Evolutionary conservation across 352 stramenopile species (phyloP).

Genomic region (Bremia lactucae): DNA sequence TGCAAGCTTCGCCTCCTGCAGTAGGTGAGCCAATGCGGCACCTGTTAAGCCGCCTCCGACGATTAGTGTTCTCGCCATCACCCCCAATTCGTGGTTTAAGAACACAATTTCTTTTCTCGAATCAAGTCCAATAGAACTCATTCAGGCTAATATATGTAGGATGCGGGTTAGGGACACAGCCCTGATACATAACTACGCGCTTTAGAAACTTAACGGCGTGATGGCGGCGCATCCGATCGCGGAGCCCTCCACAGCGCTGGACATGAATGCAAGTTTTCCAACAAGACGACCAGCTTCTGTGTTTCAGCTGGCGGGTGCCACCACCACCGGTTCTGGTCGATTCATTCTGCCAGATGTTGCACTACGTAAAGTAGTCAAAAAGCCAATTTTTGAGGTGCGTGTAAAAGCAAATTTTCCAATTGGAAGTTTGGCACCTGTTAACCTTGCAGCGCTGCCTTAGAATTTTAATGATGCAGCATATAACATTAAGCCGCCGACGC

Average conservation of each 20-base stretch:
- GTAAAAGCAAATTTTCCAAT: conserved; percentile 1
- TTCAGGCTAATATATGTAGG: conserved; percentile 6
- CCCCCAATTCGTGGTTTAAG: background rate
- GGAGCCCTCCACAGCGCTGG: conserved; percentile 12
- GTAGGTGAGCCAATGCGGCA: conserved; percentile 35
- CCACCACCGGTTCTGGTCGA: conserved; percentile 11
- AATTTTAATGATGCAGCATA: conserved; percentile 68
- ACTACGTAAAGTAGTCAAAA: conserved; percentile 56
- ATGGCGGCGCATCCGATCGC: conserved; percentile 17
- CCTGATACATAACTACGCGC: conserved; percentile 14
- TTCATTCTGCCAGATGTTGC: conserved; percentile 41
- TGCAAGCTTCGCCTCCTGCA: conserved; percentile 34
- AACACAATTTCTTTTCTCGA: background rate
- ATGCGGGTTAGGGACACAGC: conserved; percentile 9
- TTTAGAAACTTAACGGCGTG: conserved; percentile 9
- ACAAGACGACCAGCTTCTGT: conserved; percentile 20
- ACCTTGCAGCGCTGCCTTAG: conserved; percentile 14
- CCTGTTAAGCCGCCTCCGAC: conserved; percentile 55
- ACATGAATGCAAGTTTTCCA: conserved; percentile 25
- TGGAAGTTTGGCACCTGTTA: background rate
- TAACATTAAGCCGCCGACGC: conserved; percentile 54
- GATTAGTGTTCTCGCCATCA: conserved; percentile 54
- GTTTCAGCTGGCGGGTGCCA: conserved; percentile 28
- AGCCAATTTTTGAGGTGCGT: conserved; percentile 70
- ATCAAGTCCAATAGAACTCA: conserved; percentile 1